A percentile compares a stretch with the other conserved stretches of the same genome.
phyloP scores from a whole-genome alignment of 257 asterid species.

The Striga asiatica region DNA sequence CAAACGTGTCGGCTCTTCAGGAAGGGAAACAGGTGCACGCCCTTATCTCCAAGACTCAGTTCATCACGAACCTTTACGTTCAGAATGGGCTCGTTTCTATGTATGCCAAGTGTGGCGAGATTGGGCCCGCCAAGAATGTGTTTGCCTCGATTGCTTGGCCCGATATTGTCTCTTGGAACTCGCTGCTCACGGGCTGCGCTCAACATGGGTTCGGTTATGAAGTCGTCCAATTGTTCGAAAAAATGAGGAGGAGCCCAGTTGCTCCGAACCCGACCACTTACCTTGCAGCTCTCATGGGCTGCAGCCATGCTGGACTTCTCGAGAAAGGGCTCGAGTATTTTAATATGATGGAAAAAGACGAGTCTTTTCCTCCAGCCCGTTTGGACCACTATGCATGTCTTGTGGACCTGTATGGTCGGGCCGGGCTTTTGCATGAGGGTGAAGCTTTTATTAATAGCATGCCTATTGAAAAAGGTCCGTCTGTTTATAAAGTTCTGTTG shows the following conservation, averaged over 20 bases:
- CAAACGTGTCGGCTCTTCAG: constrained; percentile 36
- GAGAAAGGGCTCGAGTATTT: constrained; percentile 45
- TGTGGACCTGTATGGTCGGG: constrained; percentile 57
- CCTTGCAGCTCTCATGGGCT: constrained; percentile 42
- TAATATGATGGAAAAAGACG: constrained; percentile 33
- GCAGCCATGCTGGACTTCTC: constrained; percentile 56
- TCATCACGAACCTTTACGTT: constrained; percentile 17
- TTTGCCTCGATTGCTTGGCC: constrained; percentile 35
- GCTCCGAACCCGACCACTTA: constrained; percentile 46
- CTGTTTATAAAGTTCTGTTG: constrained; percentile 39
- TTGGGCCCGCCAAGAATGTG: constrained; percentile 33
- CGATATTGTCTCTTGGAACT: constrained; percentile 60
- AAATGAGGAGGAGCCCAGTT: constrained; percentile 31
- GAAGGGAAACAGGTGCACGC: constrained; percentile 45
- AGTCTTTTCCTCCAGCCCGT: constrained; percentile 23
- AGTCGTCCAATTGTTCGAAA: constrained; percentile 41
- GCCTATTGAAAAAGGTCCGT: constrained; percentile 40
- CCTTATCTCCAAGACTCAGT: constrained; percentile 33
- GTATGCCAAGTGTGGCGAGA: constrained; percentile 55
- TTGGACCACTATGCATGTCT: constrained; percentile 54
- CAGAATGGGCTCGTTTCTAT: constrained; percentile 55
- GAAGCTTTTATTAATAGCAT: constrained; percentile 39
- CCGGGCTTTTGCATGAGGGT: constrained; percentile 47
- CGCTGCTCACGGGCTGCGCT: constrained; percentile 40
- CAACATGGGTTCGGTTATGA: constrained; percentile 45